phyloP scores from a whole-genome alignment of 73 alveolate genomes.

The Stentor roeselii region DNA sequence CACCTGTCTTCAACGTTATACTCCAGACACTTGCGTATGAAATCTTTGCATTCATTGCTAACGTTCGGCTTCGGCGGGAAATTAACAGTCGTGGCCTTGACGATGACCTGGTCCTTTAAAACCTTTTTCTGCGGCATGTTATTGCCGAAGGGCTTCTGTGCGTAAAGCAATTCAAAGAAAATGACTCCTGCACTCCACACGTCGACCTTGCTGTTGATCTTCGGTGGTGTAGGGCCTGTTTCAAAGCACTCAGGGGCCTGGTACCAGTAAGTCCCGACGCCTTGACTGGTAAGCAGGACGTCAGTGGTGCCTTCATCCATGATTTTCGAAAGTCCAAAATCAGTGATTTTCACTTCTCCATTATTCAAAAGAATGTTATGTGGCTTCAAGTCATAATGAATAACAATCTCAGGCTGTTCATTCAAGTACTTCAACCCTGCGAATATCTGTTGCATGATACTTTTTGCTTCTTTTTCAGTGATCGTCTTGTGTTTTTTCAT shows the following conservation, averaged over 20 bases:
- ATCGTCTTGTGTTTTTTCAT: constrained; percentile 72
- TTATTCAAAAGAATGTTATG: constrained; percentile 91
- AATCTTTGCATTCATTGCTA: constrained; percentile 93
- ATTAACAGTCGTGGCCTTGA: constrained; percentile 78
- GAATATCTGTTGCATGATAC: constrained; percentile 86
- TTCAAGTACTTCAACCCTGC: constrained; percentile 93
- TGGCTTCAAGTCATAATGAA: constrained; percentile 98
- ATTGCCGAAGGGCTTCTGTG: constrained; percentile 96
- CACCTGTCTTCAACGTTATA: constrained; percentile 66
- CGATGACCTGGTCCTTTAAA: constrained; percentile 79
- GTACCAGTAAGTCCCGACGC: constrained; percentile 99
- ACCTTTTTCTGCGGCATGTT: constrained; percentile 86
- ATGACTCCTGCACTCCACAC: constrained; percentile 97
- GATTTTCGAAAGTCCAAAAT: constrained; percentile 96
- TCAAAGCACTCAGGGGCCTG: constrained; percentile 98
- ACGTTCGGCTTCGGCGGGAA: constrained; percentile 89
- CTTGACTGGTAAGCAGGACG: constrained; percentile 92
- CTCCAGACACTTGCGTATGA: constrained; percentile 81
- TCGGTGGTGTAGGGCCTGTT: constrained; percentile 62
- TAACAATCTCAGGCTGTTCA: constrained; percentile 67
- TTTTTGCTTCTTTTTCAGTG: constrained; percentile 95
- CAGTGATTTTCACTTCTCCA: constrained; percentile 96
- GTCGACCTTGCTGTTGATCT: constrained; percentile 90
- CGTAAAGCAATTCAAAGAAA: constrained; percentile 89
- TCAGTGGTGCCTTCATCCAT: constrained; percentile 79